Evolutionary conservation across 768 basidiomycete genomes (phyloP), one percentile per base, ranked within the genome.

Genomic region (Basidioascus undulatus): DNA sequence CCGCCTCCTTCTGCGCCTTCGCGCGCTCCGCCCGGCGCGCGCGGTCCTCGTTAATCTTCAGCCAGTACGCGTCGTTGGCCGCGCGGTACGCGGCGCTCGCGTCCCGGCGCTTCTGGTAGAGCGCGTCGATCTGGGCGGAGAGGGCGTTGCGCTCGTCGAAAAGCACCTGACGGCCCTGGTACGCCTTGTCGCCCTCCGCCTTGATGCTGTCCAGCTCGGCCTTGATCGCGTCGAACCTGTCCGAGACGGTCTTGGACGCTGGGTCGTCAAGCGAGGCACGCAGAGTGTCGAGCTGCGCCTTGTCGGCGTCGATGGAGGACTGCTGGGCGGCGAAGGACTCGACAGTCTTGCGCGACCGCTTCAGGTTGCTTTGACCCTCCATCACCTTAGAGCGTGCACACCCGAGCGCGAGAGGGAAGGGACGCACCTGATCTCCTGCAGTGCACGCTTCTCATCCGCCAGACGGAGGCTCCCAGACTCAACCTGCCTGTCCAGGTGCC

Each of bases 401-500:
- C n/a, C n/a, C n/a, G n/a, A n/a, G n/a, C n/a, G n/a, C n/a, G n/a
- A n/a, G n/a, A n/a, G n/a, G n/a, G 20, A 35, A 11, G 9, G 24
- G 40, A 9, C 24, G 19, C 11, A 50, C 44, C 10, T 27, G 46
- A 98, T 89, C 51, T 96, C 89, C 48, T 71, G 68, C n/a, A 98
- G 67, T 5, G 86, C 80, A 39, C 83, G 75, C 61, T 92, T 94
- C 61, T 98, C 92, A 42, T 92, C 87, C 21, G 74, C 84, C 44
- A 96, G 67, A 55, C 82, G 92, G 68, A 98, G 67, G 44, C 52
- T 71, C 20, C 89, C 89, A 5, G 81, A 81, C 55, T 96, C 89
- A 40, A 98, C 74, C 55, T 84, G 79, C 53, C 71, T 76, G 37
- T 96, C 81, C 44, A 92, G 64, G 45, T 74, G 65, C 51, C 83